Conservation (phyloP, 345 rosid species). For the Acer saccharum region DNA sequence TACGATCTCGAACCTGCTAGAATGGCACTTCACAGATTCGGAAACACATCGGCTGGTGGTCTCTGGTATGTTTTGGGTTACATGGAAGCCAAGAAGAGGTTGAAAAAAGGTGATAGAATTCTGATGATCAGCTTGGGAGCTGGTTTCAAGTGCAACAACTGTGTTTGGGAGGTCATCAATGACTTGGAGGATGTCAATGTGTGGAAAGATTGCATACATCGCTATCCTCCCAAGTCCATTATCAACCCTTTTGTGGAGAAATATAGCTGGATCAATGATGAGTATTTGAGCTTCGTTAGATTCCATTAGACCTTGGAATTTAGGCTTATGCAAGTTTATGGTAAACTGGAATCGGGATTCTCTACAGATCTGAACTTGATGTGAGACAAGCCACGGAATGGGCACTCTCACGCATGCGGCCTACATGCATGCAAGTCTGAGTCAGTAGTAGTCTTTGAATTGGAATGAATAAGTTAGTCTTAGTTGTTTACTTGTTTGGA, state of each 20-base stretch:
- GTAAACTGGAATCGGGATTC: too few relatives aligned
- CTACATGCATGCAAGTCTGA: too few relatives aligned
- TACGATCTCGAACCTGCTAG: conserved; percentile 74
- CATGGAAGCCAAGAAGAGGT: conserved; percentile 67
- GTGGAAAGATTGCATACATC: conserved; percentile 50
- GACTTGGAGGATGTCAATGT: conserved; percentile 49
- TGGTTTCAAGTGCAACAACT: conserved; percentile 59
- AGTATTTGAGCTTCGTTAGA: conserved; percentile 24
- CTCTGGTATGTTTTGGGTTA: conserved; percentile 80
- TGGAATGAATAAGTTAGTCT: too few relatives aligned
- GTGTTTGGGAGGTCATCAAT: conserved; percentile 58
- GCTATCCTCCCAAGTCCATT: conserved; percentile 33
- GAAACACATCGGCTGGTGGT: conserved; percentile 83
- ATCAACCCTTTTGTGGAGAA: conserved; percentile 42
- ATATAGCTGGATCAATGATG: conserved; percentile 40
- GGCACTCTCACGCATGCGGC: too few relatives aligned
- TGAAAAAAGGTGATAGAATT: conserved; percentile 44
- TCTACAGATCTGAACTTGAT: too few relatives aligned
- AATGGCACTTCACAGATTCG: conserved; percentile 80
- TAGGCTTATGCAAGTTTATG: too few relatives aligned
- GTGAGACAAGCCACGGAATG: too few relatives aligned
- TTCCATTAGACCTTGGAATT: not conserved
- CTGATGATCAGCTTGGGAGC: conserved; percentile 71
- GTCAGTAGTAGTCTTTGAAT: too few relatives aligned
- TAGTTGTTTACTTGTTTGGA: too few relatives aligned